phyloP scores from a whole-genome alignment of 2,329 filamentous ascomycete genomes.

The Pestalotiopsis sp. region DNA sequence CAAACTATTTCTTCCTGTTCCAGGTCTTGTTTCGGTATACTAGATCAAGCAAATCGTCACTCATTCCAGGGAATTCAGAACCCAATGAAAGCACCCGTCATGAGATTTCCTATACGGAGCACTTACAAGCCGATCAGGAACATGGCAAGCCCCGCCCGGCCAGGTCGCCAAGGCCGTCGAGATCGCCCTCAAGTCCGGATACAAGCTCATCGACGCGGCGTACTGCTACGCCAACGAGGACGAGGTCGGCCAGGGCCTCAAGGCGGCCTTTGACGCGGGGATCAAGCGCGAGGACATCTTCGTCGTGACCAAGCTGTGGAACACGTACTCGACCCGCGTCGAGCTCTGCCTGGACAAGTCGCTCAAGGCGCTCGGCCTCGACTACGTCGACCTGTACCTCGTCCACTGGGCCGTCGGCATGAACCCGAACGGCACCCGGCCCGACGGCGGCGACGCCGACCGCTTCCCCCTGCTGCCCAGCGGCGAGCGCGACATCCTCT shows the following conservation, averaged over 20 bases:
- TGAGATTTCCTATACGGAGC: background rate
- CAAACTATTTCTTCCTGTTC: background rate
- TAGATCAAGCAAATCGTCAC: background rate
- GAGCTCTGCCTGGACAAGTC: conserved; percentile 73
- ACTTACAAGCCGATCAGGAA: conserved; percentile 44
- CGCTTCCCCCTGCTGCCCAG: conserved; percentile 75
- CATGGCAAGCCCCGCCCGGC: conserved; percentile 65
- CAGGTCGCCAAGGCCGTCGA: conserved; percentile 61
- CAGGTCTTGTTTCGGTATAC: background rate
- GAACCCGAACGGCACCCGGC: conserved; percentile 68
- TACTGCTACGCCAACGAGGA: conserved; percentile 83
- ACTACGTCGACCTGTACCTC: conserved; percentile 81
- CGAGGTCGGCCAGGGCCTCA: conserved; percentile 78
- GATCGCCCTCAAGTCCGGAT: conserved; percentile 59
- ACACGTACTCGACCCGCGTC: conserved; percentile 72
- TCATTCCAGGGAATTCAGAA: background rate
- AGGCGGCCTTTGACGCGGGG: conserved; percentile 70
- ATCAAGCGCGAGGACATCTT: conserved; percentile 80
- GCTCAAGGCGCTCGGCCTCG: conserved; percentile 72
- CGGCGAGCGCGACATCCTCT: conserved; percentile 73
- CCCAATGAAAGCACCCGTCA: background rate
- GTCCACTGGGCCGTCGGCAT: conserved; percentile 85
- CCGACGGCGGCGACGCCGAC: conserved; percentile 62
- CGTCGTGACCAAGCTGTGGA: conserved; percentile 85
- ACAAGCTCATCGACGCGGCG: conserved; percentile 69